Evolutionary conservation across 352 stramenopile genomes (phyloP), one percentile per base, ranked within the genome.

Genomic region (Phytophthora pseudosyringae): DNA sequence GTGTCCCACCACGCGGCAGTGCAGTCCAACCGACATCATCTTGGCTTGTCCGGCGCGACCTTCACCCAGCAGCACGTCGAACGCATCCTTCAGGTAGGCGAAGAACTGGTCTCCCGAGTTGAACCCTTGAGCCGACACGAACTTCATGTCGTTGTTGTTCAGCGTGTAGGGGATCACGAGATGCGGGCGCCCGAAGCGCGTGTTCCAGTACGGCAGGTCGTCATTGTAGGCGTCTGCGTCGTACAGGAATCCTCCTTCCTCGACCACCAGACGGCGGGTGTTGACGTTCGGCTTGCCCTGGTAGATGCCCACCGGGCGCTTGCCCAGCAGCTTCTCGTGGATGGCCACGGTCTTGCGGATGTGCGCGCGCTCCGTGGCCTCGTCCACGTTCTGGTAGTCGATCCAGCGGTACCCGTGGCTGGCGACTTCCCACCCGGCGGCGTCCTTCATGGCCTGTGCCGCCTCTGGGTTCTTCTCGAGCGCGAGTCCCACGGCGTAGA

Each of bases 91-190:
- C 50, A 99, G 79, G 73, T 98, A 97, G 12, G 84, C 91, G 67
- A 87, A 94, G 74, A 98, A 99, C 73, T 98, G 89, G 49, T 97
- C 83, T 50, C 90, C 90, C 31, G 80, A 90, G 48, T 95, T 97
- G 76, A 98, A 98, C 55, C 95, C 93, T 69, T 96, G 91, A 39
- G 89, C 69, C 13, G 88, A 91, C 9, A 95, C 91, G 71, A 98
- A 99, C 72, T 96, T 89, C 95, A 99, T 98, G 72, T 99, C 95
- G 78, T 98, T 98, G 64, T 98, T 97, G 54, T 86, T 95, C 29
- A 99, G 74, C 38, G 94, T 98, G 80, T 98, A 98, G 3, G 95
- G 95, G 63, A 98, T 98, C 4, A 99, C 83, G n/a, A 99, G 73
- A 69, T 98, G 96, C 32, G 93, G 91, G 26, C 86, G 77, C 6